phyloP scores from a whole-genome alignment of 2,329 filamentous ascomycete species.

The Colletotrichum neosansevieriae region DNA sequence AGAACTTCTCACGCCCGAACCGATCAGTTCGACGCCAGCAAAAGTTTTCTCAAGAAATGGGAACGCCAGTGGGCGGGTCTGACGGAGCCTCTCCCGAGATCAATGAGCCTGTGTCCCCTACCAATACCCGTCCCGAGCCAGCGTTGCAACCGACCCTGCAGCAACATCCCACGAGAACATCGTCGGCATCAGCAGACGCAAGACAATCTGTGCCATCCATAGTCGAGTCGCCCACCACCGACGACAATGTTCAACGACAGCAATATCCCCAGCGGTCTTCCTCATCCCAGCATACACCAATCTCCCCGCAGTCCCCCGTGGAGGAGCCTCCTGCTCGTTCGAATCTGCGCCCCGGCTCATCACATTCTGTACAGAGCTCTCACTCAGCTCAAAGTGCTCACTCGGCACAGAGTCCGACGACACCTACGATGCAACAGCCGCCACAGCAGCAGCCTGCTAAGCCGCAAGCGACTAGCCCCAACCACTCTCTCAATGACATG shows the following conservation, averaged over 20 bases:
- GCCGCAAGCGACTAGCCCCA: constrained; percentile 40
- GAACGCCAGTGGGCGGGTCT: constrained; percentile 64
- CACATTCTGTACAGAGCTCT: constrained; percentile 28
- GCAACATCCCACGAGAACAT: constrained; percentile 50
- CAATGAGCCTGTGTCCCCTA: constrained; percentile 42
- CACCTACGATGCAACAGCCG: constrained; percentile 37
- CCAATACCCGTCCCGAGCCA: constrained; percentile 44
- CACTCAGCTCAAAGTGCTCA: constrained; percentile 29
- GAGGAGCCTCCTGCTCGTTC: constrained; percentile 63
- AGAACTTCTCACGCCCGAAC: constrained; percentile 73
- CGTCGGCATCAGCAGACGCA: constrained; percentile 47
- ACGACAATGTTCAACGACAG: constrained; percentile 49
- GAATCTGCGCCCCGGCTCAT: constrained; percentile 53
- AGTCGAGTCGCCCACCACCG: constrained; percentile 72
- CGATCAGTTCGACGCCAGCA: constrained; percentile 61
- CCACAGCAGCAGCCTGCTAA: constrained; percentile 40
- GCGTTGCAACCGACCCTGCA: constrained; percentile 47
- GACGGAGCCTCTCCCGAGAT: constrained; percentile 52
- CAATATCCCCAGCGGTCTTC: constrained; percentile 66
- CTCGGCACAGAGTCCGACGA: constrained; percentile 32
- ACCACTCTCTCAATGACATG: constrained; percentile 71
- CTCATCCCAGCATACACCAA: constrained; percentile 49
- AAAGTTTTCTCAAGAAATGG: constrained; percentile 62
- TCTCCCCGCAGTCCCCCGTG: constrained; percentile 42
- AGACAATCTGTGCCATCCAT: constrained; percentile 66